Evolutionary conservation across 164 flowering plant genomes (phyloP).

Genomic region (Macadamia tetraphylla): DNA sequence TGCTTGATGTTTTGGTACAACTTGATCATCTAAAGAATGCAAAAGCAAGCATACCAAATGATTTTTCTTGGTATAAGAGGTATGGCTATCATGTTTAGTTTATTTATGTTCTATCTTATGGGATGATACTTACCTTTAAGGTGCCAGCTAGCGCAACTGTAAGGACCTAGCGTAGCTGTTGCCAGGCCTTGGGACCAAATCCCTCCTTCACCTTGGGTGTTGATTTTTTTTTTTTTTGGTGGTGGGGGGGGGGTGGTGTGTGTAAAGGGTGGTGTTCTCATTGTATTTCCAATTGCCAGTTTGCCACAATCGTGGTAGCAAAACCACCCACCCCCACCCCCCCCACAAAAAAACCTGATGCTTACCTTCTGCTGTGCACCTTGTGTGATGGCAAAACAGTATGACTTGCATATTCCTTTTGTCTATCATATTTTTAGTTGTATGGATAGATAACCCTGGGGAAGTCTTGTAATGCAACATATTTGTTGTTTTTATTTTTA

Average conservation of each 20-base stretch:
- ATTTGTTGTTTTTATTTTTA: no score
- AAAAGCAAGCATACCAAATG: conserved; percentile 99
- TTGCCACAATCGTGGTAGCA: no score
- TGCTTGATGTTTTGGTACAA: conserved; percentile 90
- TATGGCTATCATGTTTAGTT: conserved; percentile 16
- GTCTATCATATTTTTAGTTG: background rate
- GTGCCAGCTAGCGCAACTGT: no score
- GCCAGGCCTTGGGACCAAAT: background rate
- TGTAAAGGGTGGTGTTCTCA: no score
- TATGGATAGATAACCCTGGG: background rate
- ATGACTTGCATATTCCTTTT: background rate
- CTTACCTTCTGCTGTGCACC: background rate
- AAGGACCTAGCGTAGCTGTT: background rate
- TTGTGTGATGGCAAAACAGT: background rate
- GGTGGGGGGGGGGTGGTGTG: no score
- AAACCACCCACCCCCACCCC: no score
- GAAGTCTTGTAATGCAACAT: no score
- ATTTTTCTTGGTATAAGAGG: conserved; percentile 99
- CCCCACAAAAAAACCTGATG: no score
- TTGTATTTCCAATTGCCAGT: no score
- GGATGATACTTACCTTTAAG: no score
- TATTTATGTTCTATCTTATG: no score
- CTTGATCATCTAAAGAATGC: conserved; percentile 99
- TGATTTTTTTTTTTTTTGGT: background rate
- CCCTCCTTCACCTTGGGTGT: no score